Percentiles rank a stretch among this genome's conserved stretches.
phyloP scores from a whole-genome alignment of 2,329 filamentous ascomycete genomes.

The Pseudogymnoascus sp. region DNA sequence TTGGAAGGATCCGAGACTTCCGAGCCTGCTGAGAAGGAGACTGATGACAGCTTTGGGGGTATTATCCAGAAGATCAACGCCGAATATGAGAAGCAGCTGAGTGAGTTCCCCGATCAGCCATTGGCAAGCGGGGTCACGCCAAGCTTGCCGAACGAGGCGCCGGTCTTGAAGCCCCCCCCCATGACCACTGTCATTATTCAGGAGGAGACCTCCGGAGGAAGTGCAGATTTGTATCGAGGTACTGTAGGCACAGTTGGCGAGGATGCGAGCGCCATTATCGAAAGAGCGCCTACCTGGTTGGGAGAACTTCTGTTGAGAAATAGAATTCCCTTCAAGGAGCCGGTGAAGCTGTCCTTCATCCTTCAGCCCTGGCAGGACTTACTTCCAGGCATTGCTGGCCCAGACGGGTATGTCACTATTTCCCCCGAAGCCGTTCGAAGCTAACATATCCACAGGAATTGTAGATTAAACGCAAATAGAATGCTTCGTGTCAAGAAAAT shows the following conservation, averaged over 20 bases:
- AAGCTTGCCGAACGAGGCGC: conserved; percentile 64
- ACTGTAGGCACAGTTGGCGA: conserved; percentile 69
- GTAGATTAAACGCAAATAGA: conserved; percentile 87
- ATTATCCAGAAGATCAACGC: conserved; percentile 64
- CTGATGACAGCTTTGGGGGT: conserved; percentile 68
- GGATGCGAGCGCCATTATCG: conserved; percentile 77
- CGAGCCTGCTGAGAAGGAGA: conserved; percentile 59
- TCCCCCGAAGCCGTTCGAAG: background rate
- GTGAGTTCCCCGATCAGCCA: conserved; percentile 43
- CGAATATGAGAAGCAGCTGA: conserved; percentile 61
- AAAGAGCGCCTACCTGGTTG: conserved; percentile 82
- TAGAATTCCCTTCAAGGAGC: conserved; percentile 75
- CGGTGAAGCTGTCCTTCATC: conserved; percentile 91
- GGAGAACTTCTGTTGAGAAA: conserved; percentile 81
- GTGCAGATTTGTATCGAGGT: conserved; percentile 82
- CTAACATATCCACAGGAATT: conserved; percentile 47
- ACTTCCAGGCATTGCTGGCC: conserved; percentile 63
- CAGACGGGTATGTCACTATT: conserved; percentile 50
- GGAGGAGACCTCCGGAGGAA: conserved; percentile 59
- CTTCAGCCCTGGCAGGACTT: conserved; percentile 71
- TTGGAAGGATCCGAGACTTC: conserved; percentile 45
- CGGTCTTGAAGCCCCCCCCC: conserved; percentile 62
- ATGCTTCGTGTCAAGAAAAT: conserved; percentile 97
- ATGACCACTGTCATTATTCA: conserved; percentile 61
- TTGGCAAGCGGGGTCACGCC: conserved; percentile 60